Conservation (phyloP, 1,284 basidiomycete genomes). For the Marasmius sp. region DNA sequence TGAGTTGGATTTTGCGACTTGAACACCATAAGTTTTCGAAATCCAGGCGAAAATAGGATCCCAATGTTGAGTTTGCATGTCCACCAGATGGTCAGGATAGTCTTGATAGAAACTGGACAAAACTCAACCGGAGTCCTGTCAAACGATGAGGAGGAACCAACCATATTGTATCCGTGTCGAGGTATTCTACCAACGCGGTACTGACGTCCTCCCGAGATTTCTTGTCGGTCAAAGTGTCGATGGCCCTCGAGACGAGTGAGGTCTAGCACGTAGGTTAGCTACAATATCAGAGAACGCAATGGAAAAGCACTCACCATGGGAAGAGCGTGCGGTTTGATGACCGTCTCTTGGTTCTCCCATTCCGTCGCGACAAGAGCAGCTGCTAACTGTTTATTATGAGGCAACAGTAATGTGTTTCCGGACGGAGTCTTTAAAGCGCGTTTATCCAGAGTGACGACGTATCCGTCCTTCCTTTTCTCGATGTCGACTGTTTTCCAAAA, state of each 20-base stretch:
- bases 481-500: conserved; percentile 91
- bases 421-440: conserved; percentile 86
- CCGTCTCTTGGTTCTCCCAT: conserved; percentile 90
- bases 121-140: conserved; percentile 2
- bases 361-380: conserved; percentile 90
- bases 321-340: conserved; percentile 88
- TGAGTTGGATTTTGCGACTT: conserved; percentile 69
- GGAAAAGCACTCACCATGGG: conserved; percentile 69
- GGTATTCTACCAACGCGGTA: conserved; percentile 78
- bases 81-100: conserved; percentile 73
- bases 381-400: conserved; percentile 67
- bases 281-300: conserved; percentile 1
- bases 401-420: conserved; percentile 75
- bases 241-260: conserved; percentile 84
- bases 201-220: conserved; percentile 65
- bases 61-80: conserved; percentile 89
- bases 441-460: conserved; percentile 80
- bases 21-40: conserved; percentile 60
- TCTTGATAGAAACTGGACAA: conserved; percentile 78
- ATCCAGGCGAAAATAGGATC: conserved; percentile 86
- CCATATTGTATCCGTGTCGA: conserved; percentile 97
- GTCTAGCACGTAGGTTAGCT: conserved; percentile 54
- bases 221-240: conserved; percentile 75
- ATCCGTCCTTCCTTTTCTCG: conserved; percentile 56
- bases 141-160: conserved; percentile 32